A percentile compares a stretch with the other conserved stretches of the same genome.
phyloP scores from a whole-genome alignment of 208 protist species.

The Crithidia sp. region DNA sequence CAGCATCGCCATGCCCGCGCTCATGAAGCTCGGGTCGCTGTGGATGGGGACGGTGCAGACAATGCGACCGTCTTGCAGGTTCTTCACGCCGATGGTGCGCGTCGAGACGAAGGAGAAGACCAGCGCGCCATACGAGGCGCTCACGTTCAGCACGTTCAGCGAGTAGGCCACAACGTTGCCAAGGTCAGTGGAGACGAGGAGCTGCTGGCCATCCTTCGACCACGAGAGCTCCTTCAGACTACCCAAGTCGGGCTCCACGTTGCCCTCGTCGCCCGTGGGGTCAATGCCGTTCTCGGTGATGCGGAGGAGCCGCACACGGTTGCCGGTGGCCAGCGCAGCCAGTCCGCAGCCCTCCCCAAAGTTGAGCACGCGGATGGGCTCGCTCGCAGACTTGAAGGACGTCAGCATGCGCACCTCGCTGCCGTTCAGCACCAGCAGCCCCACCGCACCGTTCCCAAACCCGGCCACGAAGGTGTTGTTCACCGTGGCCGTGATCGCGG shows the following conservation, averaged over 20 bases:
- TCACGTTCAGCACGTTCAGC: slow-evolving; percentile 83
- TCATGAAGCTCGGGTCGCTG: slow-evolving; percentile 89
- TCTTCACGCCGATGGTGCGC: slow-evolving; percentile 85
- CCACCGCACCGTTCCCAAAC: slow-evolving; percentile 66
- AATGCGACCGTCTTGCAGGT: slow-evolving; percentile 68
- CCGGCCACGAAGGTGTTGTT: slow-evolving; percentile 55
- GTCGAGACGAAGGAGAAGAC: slow-evolving; percentile 89
- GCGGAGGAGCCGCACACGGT: slow-evolving; percentile 57
- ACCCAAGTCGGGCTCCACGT: slow-evolving; percentile 16
- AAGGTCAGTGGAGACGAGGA: slow-evolving; percentile 76
- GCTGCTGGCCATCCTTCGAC: slow-evolving; percentile 91
- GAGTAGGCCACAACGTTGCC: slow-evolving; percentile 84
- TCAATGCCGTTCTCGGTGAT: slow-evolving; percentile 57
- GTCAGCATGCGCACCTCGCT: slow-evolving; percentile 48
- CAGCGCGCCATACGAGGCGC: slow-evolving; percentile 63
- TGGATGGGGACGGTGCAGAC: slow-evolving; percentile 78
- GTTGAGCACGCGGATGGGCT: slow-evolving; percentile 37
- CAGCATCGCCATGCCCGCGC: slow-evolving; percentile 80
- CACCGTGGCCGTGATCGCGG: slow-evolving; percentile 34
- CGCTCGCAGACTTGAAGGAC: slow-evolving; percentile 38
- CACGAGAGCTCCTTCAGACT: slow-evolving; percentile 40
- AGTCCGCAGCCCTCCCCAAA: slow-evolving; percentile 62
- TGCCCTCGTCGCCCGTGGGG: slow-evolving; percentile 28
- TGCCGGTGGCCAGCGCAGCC: slow-evolving; percentile 50
- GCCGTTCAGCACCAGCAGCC: slow-evolving; percentile 41